phyloP scores from a whole-genome alignment of 768 basidiomycete genomes.

The Mycena leptocephala region DNA sequence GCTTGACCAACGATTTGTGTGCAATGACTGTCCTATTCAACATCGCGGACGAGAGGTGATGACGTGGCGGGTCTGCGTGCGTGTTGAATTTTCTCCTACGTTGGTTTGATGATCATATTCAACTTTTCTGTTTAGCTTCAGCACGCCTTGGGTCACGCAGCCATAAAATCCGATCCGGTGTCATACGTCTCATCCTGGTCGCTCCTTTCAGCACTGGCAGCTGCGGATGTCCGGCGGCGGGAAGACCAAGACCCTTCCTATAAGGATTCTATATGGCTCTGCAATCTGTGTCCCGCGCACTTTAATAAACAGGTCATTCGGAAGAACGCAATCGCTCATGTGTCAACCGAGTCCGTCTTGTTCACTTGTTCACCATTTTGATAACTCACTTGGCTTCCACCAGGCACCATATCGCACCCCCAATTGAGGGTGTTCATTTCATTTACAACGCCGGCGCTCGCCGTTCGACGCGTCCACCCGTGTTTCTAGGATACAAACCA shows the following conservation, averaged over 20 bases:
- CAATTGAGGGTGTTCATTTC: background rate
- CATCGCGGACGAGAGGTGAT: background rate
- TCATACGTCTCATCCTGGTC: background rate
- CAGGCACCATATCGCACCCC: background rate
- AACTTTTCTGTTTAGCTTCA: background rate
- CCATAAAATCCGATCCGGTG: background rate
- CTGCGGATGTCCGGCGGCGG: background rate
- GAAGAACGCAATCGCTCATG: background rate
- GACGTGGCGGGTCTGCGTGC: background rate
- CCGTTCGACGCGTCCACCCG: background rate
- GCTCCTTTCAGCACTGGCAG: background rate
- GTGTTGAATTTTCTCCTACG: background rate
- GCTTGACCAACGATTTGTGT: background rate
- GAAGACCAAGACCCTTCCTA: background rate
- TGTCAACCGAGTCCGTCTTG: background rate
- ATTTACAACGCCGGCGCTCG: background rate
- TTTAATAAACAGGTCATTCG: background rate
- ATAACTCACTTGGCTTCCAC: background rate
- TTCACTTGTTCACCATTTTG: background rate
- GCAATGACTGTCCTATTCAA: background rate
- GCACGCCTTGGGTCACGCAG: background rate
- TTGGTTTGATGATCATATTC: background rate
- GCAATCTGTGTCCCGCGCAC: background rate
- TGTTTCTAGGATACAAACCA: background rate
- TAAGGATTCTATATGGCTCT: background rate